A percentile compares a stretch with the other conserved stretches of the same genome.
phyloP scores from a whole-genome alignment of 768 basidiomycete species.

The Rhodosporidiobolus odoratus region DNA sequence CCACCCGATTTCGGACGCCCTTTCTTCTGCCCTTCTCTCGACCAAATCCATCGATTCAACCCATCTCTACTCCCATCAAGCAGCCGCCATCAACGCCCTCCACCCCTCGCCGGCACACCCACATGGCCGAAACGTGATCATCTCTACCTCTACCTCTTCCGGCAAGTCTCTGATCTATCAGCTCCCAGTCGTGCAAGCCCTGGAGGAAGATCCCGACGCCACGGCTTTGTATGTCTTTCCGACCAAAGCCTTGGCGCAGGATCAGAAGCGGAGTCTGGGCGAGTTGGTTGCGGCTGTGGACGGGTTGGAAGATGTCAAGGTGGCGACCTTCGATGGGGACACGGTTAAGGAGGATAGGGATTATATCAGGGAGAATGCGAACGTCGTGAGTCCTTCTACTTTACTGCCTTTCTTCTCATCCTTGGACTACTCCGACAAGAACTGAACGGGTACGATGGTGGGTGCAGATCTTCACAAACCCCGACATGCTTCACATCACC shows the following conservation, averaged over 20 bases:
- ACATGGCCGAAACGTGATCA: slow-evolving; percentile 64
- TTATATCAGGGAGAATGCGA: slow-evolving; percentile 63
- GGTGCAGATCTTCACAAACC: slow-evolving; percentile 77
- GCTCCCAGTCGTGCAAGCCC: slow-evolving; percentile 64
- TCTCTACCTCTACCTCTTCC: slow-evolving; percentile 84
- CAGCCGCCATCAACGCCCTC: slow-evolving; percentile 58
- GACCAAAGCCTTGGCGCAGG: slow-evolving; percentile 89
- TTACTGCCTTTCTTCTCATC: too few species aligned
- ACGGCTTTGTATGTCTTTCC: slow-evolving; percentile 84
- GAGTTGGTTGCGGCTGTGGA: slow-evolving; percentile 60
- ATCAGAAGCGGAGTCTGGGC: slow-evolving; percentile 67
- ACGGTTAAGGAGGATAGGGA: slow-evolving; percentile 65
- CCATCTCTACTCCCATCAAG: slow-evolving; percentile 65
- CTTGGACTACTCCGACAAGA: background rate
- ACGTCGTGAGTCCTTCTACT: slow-evolving; percentile 23
- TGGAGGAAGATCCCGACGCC: slow-evolving; percentile 59
- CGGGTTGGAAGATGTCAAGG: slow-evolving; percentile 59
- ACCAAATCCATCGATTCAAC: slow-evolving; percentile 56
- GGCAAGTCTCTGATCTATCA: slow-evolving; percentile 48
- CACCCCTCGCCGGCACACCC: slow-evolving; percentile 49
- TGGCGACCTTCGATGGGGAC: slow-evolving; percentile 83
- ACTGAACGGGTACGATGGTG: too few species aligned
- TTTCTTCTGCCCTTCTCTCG: slow-evolving; percentile 56
- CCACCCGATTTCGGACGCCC: slow-evolving; percentile 57
- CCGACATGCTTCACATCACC: slow-evolving; percentile 79